phyloP scores from a whole-genome alignment of 2,329 filamentous ascomycete species.

The Aureobasidium lini region DNA sequence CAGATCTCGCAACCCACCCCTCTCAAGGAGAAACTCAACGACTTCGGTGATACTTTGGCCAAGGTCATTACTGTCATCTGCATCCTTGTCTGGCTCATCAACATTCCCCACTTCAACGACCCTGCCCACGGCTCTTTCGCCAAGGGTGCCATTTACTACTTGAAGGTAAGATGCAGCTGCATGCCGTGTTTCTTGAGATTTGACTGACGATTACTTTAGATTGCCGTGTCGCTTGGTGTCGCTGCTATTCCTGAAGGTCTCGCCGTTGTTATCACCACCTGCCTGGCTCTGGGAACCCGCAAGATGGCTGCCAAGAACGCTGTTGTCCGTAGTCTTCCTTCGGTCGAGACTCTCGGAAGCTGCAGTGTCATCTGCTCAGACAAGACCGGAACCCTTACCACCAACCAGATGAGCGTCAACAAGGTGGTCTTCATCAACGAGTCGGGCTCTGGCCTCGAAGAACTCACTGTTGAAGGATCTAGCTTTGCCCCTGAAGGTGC shows the following conservation, averaged over 20 bases:
- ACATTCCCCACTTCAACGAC: slow-evolving; percentile 94
- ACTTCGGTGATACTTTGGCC: slow-evolving; percentile 90
- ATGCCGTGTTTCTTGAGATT: neutral
- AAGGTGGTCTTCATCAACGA: slow-evolving; percentile 80
- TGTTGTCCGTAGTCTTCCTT: slow-evolving; percentile 90
- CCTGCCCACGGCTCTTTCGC: slow-evolving; percentile 81
- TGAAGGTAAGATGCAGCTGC: slow-evolving; percentile 48
- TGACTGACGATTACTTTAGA: slow-evolving; percentile 36
- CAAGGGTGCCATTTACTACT: slow-evolving; percentile 97
- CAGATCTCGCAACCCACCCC: slow-evolving; percentile 98
- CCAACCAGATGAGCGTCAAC: slow-evolving; percentile 98
- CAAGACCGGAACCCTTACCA: slow-evolving; percentile 96
- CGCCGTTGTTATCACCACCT: slow-evolving; percentile 98
- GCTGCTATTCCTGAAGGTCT: slow-evolving; percentile 96
- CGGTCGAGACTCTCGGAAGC: slow-evolving; percentile 94
- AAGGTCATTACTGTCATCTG: slow-evolving; percentile 99
- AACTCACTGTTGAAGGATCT: slow-evolving; percentile 84
- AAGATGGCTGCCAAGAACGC: slow-evolving; percentile 99
- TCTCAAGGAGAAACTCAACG: slow-evolving; percentile 96
- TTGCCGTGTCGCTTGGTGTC: slow-evolving; percentile 94
- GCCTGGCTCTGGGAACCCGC: slow-evolving; percentile 86
- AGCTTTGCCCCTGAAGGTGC: slow-evolving; percentile 81
- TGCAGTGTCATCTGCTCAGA: slow-evolving; percentile 99
- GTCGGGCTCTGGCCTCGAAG: slow-evolving; percentile 65
- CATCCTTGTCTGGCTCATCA: slow-evolving; percentile 95